These are phyloP conservation scores for Phanerochaete sordida DNA, from an alignment of 768 basidiomycete genomes.

Conservation along the genomic window DNA sequence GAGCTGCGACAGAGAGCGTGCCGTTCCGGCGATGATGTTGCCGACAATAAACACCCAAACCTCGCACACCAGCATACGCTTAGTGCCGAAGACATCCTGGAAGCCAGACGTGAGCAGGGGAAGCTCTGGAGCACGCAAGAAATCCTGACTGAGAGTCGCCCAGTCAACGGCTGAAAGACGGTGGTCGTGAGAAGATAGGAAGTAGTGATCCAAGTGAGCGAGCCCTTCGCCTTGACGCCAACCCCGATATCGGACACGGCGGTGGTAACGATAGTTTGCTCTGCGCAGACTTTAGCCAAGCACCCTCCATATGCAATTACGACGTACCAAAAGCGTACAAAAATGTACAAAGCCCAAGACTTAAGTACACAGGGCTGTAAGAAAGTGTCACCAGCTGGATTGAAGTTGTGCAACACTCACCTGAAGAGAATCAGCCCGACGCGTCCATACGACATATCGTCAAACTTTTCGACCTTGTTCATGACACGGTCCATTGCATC, in stretches of 20 bases:
- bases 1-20: slow-evolving; percentile 9
- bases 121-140: neutral
- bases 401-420: neutral
- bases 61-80: slow-evolving; percentile 14
- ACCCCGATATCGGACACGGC: slow-evolving; percentile 11
- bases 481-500: neutral
- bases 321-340: slow-evolving; percentile 11
- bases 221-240: slow-evolving; percentile 12
- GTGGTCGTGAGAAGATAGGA: slow-evolving; percentile 16
- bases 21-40: slow-evolving; percentile 14
- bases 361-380: too few relatives aligned
- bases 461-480: slow-evolving; percentile 11
- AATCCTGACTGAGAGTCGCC: slow-evolving; percentile 8
- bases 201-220: slow-evolving; percentile 15
- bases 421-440: slow-evolving; percentile 11
- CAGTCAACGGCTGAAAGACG: slow-evolving; percentile 11
- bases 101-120: neutral
- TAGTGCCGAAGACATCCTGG: slow-evolving; percentile 13
- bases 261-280: slow-evolving; percentile 15
- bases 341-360: slow-evolving; percentile 13
- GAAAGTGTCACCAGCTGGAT: neutral
- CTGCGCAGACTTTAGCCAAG: neutral
- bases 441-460: slow-evolving; percentile 11
- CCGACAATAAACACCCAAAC: slow-evolving; percentile 16
- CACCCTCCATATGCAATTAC: neutral